A percentile compares a stretch with the other conserved stretches of the same genome.
These are phyloP conservation scores for Mikania micrantha DNA, from an alignment of 129 eudicot genomes.

Conservation along the genomic window DNA sequence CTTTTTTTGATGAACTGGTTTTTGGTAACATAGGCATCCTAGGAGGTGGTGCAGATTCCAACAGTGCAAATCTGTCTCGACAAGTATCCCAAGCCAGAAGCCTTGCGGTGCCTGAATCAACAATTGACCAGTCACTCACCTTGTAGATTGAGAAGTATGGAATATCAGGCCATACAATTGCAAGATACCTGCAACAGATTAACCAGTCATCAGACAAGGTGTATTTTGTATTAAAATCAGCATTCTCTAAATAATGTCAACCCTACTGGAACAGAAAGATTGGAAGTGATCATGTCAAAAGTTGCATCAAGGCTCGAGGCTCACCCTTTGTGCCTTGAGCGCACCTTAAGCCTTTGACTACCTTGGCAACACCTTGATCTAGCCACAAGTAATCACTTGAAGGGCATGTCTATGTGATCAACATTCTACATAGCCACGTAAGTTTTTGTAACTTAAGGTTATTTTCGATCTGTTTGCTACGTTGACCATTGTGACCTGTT, in stretches of 20 bases:
- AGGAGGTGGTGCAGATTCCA: constrained; percentile 78
- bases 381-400: background rate
- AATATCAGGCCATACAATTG: constrained; percentile 97
- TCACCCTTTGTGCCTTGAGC: no score
- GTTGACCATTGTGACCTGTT: background rate
- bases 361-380: background rate
- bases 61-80: constrained; percentile 86
- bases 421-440: background rate
- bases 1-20: constrained; percentile 87
- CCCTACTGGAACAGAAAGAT: background rate
- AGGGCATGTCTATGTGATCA: background rate
- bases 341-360: no score
- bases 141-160: constrained; percentile 95
- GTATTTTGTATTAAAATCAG: background rate
- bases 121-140: constrained; percentile 97
- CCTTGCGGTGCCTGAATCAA: constrained; percentile 97
- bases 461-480: background rate
- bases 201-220: constrained; percentile 2
- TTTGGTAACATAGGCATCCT: constrained; percentile 85
- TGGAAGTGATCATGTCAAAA: background rate
- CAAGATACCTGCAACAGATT: constrained; percentile 62
- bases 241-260: background rate
- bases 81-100: constrained; percentile 97
- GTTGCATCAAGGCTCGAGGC: no score
- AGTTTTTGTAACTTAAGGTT: background rate